A percentile compares a stretch with the other conserved stretches of the same genome.
Conservation (phyloP, 2,329 filamentous ascomycete genomes). For the Metarhizium brunneum region DNA sequence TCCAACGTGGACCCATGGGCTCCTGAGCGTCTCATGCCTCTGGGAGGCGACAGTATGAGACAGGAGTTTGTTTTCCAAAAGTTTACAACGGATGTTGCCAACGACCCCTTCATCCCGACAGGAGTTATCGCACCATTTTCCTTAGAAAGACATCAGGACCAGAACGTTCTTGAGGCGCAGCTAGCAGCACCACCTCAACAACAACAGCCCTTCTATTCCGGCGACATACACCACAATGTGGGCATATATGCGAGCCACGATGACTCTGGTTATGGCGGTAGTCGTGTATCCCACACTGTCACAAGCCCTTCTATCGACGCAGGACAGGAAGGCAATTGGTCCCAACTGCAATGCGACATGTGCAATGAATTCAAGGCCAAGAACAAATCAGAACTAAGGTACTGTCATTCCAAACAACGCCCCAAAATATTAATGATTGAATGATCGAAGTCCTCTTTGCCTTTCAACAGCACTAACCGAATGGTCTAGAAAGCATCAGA, state of each 20-base stretch:
- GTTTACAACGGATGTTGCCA: not conserved
- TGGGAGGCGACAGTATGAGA: not conserved
- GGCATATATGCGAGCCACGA: slow-evolving; percentile 8
- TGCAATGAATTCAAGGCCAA: slow-evolving; percentile 2
- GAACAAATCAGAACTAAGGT: slow-evolving; percentile 8
- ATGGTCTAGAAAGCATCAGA: slow-evolving; percentile 57
- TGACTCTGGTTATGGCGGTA: slow-evolving; percentile 40
- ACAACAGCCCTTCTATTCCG: not conserved
- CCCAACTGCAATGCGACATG: not conserved
- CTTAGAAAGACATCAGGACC: not conserved
- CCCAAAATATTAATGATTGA: too few relatives aligned
- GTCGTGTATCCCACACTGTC: slow-evolving; percentile 29
- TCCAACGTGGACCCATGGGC: not conserved
- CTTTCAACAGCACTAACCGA: not conserved
- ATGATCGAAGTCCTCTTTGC: not conserved
- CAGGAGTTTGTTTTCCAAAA: not conserved
- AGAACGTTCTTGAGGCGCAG: not conserved
- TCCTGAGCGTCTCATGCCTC: not conserved
- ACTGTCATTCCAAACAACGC: not conserved
- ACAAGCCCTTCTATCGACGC: slow-evolving; percentile 34
- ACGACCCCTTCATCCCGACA: not conserved
- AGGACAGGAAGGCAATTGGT: slow-evolving; percentile 8
- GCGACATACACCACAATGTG: slow-evolving; percentile 22
- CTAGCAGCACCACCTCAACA: not conserved
- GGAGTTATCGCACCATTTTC: not conserved